A percentile compares a stretch with the other conserved stretches of the same genome.
Conservation (phyloP, 768 basidiomycete genomes). For the Leccinum truebloodii region DNA sequence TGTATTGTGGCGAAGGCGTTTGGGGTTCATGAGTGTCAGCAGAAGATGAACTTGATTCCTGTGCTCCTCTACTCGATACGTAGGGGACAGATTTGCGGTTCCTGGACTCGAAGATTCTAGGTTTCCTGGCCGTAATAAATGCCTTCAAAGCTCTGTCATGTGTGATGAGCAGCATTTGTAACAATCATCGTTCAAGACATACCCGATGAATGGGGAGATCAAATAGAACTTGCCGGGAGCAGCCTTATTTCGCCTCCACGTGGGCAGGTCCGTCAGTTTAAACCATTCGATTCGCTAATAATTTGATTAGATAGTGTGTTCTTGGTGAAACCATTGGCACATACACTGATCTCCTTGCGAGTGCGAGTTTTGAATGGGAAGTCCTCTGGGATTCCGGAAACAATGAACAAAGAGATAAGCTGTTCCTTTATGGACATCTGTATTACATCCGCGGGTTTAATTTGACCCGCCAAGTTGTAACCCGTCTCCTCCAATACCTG, state of each 20-base stretch:
- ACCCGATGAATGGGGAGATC: constrained; percentile 93
- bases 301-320: constrained; percentile 11
- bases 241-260: constrained; percentile 81
- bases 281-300: constrained; percentile 96
- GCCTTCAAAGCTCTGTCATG: constrained; percentile 47
- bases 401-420: constrained; percentile 87
- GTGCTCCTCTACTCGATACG: constrained; percentile 35
- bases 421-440: constrained; percentile 90
- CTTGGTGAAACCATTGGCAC: constrained; percentile 25
- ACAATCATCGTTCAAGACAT: constrained; percentile 28
- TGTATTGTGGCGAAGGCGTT: constrained; percentile 63
- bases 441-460: constrained; percentile 69
- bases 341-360: constrained; percentile 96
- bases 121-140: constrained; percentile 66
- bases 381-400: constrained; percentile 84
- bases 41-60: constrained; percentile 70
- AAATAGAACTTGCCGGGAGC: constrained; percentile 86
- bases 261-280: constrained; percentile 82
- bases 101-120: constrained; percentile 39
- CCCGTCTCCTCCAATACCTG: constrained; percentile 98
- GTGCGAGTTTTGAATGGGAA: constrained; percentile 92
- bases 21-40: constrained; percentile 60
- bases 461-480: constrained; percentile 75
- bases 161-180: constrained; percentile 6
- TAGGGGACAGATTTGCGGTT: constrained; percentile 37